Base-by-base conservation (phyloP, 257 asterid genomes). In the Salvia miltiorrhiza region DNA sequence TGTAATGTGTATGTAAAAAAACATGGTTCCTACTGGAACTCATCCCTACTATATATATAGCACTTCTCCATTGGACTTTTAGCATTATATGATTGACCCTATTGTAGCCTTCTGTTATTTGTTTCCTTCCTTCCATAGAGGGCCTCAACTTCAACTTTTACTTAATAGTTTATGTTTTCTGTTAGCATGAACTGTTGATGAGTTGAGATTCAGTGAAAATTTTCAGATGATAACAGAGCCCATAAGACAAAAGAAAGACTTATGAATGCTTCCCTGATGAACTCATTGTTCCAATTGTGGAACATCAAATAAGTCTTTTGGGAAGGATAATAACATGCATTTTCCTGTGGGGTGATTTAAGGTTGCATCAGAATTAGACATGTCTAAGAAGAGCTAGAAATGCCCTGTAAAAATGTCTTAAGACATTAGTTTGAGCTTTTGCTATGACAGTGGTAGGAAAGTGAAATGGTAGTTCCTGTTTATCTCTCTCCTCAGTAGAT, bases 201-300 rank as follows among this genome's bases (percentile, higher is more conserved):
- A 50, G 61, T 70, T 70, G 28, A 73, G 54, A 32, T 53, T 73
- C 39, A 23, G 48, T 57, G 35, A 6, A 73, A 45, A 11, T 44
- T 21, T 32, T 71, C 50, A 58, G 24, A 19, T 21, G 32, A 28
- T 26, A 48, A 63, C 44, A 9, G 40, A 44, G 47, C 26, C 37
- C 11, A 24, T n/a, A 19, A 13, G 14, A 13, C 16, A 59, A 49
- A n/a, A 48, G 30, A 35, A 33, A 33, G 62, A 63, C 28, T 33
- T 39, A 39, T 10, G 33, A 52, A 6, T 39, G 54, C 28, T 65
- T 33, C 44, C 65, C 43, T 41, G 17, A 17, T 11, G 43, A 63
- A 45, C 47, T 50, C 43, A 11, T 54, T 14, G 6, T 55, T 54
- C 37, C 28, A 17, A 26, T 4, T 50, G 26, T 39, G 39, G 35